These are phyloP conservation scores for Hymenochaete sp. DNA, from an alignment of 1,284 basidiomycete genomes.

Conservation along the genomic window DNA sequence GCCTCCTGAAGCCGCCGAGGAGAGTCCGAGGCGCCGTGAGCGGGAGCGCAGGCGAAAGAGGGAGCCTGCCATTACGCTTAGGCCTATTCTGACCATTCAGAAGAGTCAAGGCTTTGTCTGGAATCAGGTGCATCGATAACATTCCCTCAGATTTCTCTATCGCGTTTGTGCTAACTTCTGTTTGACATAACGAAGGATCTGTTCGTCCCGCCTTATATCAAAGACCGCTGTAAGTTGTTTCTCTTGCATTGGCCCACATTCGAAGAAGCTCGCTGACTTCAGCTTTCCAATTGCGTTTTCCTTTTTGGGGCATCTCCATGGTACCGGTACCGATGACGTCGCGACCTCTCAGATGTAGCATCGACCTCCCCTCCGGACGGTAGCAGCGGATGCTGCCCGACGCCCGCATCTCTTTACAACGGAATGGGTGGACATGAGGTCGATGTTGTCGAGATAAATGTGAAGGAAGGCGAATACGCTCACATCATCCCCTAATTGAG, in stretches of 20 bases:
- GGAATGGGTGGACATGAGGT: conserved; percentile 59
- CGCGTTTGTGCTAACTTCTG: conserved; percentile 7
- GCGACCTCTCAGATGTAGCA: conserved; percentile 49
- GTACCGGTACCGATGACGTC: conserved; percentile 15
- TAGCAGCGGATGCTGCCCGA: conserved; percentile 53
- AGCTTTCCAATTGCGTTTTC: conserved; percentile 17
- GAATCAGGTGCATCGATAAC: conserved; percentile 54
- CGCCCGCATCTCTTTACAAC: conserved; percentile 57
- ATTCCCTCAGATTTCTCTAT: conserved; percentile 12
- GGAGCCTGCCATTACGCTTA: conserved; percentile 49
- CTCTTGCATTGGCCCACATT: conserved; percentile 17
- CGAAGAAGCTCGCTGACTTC: conserved; percentile 6
- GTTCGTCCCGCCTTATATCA: conserved; percentile 78
- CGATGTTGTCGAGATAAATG: conserved; percentile 77
- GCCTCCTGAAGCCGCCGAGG: conserved; percentile 22
- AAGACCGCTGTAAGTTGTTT: conserved; percentile 66
- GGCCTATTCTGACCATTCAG: conserved; percentile 76
- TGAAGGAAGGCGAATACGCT: conserved; percentile 64
- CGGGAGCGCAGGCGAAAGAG: conserved; percentile 49
- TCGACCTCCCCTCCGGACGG: conserved; percentile 67
- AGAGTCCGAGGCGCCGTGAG: conserved; percentile 16
- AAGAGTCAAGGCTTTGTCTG: conserved; percentile 80
- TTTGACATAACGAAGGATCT: conserved; percentile 52
- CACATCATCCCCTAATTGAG: conserved; percentile 54
- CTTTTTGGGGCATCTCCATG: conserved; percentile 12